phyloP scores from a whole-genome alignment of 495 filamentous ascomycete species.

The Astrocystis sublimbata region DNA sequence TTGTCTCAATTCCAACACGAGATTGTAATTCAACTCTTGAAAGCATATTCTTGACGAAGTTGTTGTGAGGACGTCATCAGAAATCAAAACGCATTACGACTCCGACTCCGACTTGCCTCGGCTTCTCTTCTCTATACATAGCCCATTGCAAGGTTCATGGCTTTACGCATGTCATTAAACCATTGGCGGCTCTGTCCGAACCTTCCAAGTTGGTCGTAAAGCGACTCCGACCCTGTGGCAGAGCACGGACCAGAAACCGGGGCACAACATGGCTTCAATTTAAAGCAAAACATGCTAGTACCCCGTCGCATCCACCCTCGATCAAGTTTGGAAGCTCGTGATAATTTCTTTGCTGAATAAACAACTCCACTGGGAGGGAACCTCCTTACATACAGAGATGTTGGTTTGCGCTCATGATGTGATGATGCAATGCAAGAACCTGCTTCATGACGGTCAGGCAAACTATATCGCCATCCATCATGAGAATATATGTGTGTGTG shows the following conservation, averaged over 20 bases:
- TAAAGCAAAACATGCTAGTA: slow-evolving; percentile 9
- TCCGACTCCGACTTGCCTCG: background rate
- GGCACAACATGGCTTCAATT: slow-evolving; percentile 8
- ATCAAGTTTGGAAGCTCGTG: background rate
- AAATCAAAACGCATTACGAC: background rate
- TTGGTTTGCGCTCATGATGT: background rate
- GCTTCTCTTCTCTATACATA: background rate
- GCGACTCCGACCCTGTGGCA: background rate
- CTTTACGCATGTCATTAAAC: background rate
- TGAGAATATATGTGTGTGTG: background rate
- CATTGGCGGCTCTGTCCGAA: slow-evolving; percentile 1
- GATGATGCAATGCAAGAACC: background rate
- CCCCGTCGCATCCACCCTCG: background rate
- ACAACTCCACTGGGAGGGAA: too few relatives aligned
- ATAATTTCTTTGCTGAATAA: background rate
- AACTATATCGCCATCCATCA: background rate
- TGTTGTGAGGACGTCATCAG: too few relatives aligned
- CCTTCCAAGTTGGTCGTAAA: background rate
- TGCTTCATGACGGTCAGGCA: background rate
- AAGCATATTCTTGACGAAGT: background rate
- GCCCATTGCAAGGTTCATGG: background rate
- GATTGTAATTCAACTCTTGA: background rate
- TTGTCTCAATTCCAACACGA: too few relatives aligned
- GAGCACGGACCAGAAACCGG: background rate
- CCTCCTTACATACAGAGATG: too few relatives aligned